Conservation (phyloP, 768 basidiomycete species). For the Auricularia auricula-judae region DNA sequence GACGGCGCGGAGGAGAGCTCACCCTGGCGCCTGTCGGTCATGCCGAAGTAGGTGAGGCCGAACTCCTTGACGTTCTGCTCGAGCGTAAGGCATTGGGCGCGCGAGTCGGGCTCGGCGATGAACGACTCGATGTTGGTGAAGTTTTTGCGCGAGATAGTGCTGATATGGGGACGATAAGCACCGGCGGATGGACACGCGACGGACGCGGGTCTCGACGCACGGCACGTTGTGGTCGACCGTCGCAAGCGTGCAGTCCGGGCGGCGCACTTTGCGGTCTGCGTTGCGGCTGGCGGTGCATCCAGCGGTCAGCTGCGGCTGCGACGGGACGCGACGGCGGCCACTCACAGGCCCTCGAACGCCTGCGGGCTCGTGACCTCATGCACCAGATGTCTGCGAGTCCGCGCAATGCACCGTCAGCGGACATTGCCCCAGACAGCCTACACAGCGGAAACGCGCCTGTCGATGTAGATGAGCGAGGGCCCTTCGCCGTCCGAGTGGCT, state of each 20-base stretch:
- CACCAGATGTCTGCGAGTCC: conserved; percentile 40
- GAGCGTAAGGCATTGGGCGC: conserved; percentile 71
- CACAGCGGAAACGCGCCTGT: conserved; percentile 39
- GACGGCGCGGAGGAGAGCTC: conserved; percentile 6
- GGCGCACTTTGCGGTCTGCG: conserved; percentile 64
- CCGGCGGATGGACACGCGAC: neutral
- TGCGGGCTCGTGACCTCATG: conserved; percentile 94
- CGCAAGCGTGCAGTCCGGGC: conserved; percentile 82
- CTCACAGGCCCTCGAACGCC: conserved; percentile 79
- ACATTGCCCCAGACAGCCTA: neutral
- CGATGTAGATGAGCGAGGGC: conserved; percentile 73
- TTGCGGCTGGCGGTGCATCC: conserved; percentile 37
- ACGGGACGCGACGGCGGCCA: conserved; percentile 7
- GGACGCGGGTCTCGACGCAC: conserved; percentile 29
- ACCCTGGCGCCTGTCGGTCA: conserved; percentile 85
- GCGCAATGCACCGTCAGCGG: neutral
- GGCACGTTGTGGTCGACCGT: conserved; percentile 85
- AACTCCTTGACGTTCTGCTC: conserved; percentile 89
- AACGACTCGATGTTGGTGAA: conserved; percentile 62
- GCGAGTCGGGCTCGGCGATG: conserved; percentile 75
- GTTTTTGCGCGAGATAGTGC: conserved; percentile 63
- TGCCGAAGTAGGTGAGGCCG: conserved; percentile 84
- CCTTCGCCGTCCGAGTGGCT: conserved; percentile 69
- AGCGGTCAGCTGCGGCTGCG: conserved; percentile 6
- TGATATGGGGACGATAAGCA: conserved; percentile 16